Conservation (phyloP, 371 early-diverging fungal genomes). For the Mucor sp. region DNA sequence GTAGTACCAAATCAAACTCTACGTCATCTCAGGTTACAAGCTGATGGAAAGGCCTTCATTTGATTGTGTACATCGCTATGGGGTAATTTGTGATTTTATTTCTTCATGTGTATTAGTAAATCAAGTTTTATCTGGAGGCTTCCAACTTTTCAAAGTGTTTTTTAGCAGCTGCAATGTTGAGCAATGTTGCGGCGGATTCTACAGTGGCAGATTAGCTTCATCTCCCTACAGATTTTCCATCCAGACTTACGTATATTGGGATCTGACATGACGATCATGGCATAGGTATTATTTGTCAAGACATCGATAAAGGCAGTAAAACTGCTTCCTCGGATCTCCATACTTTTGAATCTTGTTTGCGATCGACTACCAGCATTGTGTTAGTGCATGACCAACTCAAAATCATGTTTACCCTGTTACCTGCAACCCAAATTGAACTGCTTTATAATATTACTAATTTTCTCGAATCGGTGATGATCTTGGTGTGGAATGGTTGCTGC, state of each 20-base stretch:
- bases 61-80: not conserved
- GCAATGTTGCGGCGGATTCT: constrained; percentile 84
- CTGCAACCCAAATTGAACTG: constrained; percentile 89
- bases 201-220: not conserved
- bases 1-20: not conserved
- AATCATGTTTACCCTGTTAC: constrained; percentile 31
- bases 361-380: constrained; percentile 38
- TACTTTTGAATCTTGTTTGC: constrained; percentile 85
- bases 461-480: constrained; percentile 86
- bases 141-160: constrained; percentile 90
- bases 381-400: not conserved
- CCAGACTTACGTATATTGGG: constrained; percentile 83
- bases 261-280: constrained; percentile 92
- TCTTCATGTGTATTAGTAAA: not conserved
- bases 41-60: not conserved
- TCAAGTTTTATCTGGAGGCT: constrained; percentile 17
- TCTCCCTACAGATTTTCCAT: not conserved
- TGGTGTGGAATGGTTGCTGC: constrained; percentile 58
- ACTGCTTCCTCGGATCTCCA: constrained; percentile 83
- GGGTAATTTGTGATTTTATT: not conserved
- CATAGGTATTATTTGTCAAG: constrained; percentile 92
- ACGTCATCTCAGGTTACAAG: not conserved
- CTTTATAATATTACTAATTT: constrained; percentile 93
- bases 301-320: constrained; percentile 92
- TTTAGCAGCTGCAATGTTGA: constrained; percentile 85